These are phyloP conservation scores for Colletotrichum paranaense DNA, from an alignment of 2,329 filamentous ascomycete species.

Conservation along the genomic window DNA sequence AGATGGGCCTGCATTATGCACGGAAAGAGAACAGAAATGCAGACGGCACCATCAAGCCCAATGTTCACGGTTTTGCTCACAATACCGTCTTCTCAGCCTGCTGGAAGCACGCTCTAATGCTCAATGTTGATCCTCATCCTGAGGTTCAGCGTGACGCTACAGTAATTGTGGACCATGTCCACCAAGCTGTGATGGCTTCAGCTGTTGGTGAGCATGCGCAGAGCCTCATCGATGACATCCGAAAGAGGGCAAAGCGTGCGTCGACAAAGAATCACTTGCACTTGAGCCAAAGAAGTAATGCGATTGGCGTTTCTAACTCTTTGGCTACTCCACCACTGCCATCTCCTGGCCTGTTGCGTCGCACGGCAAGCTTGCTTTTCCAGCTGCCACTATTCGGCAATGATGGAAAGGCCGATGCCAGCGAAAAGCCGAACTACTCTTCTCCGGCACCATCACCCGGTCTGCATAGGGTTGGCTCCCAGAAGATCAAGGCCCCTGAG, in stretches of 20 bases:
- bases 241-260: conserved; percentile 60
- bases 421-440: conserved; percentile 24
- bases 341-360: conserved; percentile 69
- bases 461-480: conserved; percentile 50
- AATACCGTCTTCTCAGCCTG: conserved; percentile 93
- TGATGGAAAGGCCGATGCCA: conserved; percentile 53
- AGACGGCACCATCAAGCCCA: conserved; percentile 68
- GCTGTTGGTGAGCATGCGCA: conserved; percentile 78
- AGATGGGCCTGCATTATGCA: conserved; percentile 72
- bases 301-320: conserved; percentile 49
- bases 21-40: conserved; percentile 65
- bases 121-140: conserved; percentile 94
- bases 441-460: conserved; percentile 45
- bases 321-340: conserved; percentile 56
- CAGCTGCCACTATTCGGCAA: conserved; percentile 63
- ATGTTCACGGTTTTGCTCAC: conserved; percentile 74
- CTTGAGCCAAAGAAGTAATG: conserved; percentile 55
- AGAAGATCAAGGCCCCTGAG: conserved; percentile 54
- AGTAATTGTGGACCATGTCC: conserved; percentile 87
- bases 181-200: conserved; percentile 82
- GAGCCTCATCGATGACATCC: conserved; percentile 79
- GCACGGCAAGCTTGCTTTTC: conserved; percentile 73
- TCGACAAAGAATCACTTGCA: conserved; percentile 56
- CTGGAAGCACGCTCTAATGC: conserved; percentile 92
- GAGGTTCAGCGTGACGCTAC: conserved; percentile 90